Evolutionary conservation across 495 filamentous ascomycete genomes (phyloP), one percentile per base, ranked within the genome.

Genomic region (Parmelia sp.): DNA sequence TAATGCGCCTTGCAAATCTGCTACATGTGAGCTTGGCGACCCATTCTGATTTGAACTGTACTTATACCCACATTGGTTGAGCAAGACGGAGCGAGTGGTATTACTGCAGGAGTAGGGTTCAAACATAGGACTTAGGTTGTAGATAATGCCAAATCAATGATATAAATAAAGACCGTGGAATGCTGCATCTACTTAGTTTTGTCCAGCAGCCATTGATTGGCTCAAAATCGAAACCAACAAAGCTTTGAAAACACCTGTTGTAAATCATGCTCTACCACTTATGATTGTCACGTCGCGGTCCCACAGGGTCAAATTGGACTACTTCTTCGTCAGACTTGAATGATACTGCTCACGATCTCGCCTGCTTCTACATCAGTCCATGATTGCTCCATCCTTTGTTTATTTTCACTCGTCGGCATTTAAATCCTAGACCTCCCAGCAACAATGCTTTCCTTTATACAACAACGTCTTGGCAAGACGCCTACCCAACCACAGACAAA

Each of bases 371-470:
- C 4, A 27, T 25, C 39, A 12, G 45, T 49, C 10, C 4, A 23
- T 49, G 27, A 63, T 23, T 57, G 21, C 51, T 55, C 36, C 49
- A 23, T 29, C 39, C 42, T 37, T 51, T 64, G 62, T 64, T 64
- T 64, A 64, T 37, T 51, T 37, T 27, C 42, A 37, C 31, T 33
- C 31, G 8, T 25, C n/a, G 11, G 39, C 55, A 19, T 15, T 33
- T 51, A 29, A 35, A 6, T 40, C 25, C 12, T 58, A 33, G 31
- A 37, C n/a, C 27, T 57, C 31, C 27, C 35, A n/a, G 15, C 40
- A 37, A 23, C 25, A 47, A 69, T 71, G 66, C 53, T 71, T 21
- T 69, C 67, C 17, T 69, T 69, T 25, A 47, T 69, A 7, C 64
- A 66, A 60, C 58, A 66, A 61, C 62, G 62, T 57, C 64, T 69